Conservation (phyloP, 495 filamentous ascomycete species). For the Aspergillus baeticus region DNA sequence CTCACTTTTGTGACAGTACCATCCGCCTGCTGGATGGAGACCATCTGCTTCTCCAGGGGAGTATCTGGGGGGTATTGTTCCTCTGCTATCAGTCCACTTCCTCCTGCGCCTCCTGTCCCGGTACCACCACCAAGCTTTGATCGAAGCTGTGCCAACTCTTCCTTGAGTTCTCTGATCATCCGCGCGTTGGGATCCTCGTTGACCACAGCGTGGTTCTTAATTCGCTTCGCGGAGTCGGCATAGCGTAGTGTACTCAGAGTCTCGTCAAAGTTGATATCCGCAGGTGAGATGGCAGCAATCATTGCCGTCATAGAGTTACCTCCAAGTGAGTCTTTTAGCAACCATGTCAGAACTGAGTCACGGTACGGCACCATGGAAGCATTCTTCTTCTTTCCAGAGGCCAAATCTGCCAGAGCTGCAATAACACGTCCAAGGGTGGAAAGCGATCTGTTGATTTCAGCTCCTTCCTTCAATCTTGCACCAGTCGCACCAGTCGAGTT, state of each 20-base stretch:
- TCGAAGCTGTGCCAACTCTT: conserved; percentile 83
- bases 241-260: conserved; percentile 94
- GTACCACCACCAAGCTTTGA: conserved; percentile 76
- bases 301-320: conserved; percentile 99
- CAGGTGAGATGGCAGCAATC: conserved; percentile 98
- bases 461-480: conserved; percentile 94
- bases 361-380: conserved; percentile 88
- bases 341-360: conserved; percentile 95
- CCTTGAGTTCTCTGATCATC: conserved; percentile 98
- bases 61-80: conserved; percentile 89
- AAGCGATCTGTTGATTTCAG: conserved; percentile 96
- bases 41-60: conserved; percentile 91
- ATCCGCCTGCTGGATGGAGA: conserved; percentile 85
- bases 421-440: conserved; percentile 98
- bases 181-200: conserved; percentile 98
- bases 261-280: conserved; percentile 99
- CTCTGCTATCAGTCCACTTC: conserved; percentile 52
- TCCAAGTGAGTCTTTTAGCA: conserved; percentile 94
- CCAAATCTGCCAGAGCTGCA: conserved; percentile 89
- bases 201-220: conserved; percentile 99
- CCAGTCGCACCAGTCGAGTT: conserved; percentile 95
- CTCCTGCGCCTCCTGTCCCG: conserved; percentile 39
- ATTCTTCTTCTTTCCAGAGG: conserved; percentile 83
- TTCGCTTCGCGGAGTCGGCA: conserved; percentile 95
- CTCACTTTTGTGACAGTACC: conserved; percentile 92